Conservation (phyloP, 2,329 filamentous ascomycete genomes). For the Colletotrichum liriopes region DNA sequence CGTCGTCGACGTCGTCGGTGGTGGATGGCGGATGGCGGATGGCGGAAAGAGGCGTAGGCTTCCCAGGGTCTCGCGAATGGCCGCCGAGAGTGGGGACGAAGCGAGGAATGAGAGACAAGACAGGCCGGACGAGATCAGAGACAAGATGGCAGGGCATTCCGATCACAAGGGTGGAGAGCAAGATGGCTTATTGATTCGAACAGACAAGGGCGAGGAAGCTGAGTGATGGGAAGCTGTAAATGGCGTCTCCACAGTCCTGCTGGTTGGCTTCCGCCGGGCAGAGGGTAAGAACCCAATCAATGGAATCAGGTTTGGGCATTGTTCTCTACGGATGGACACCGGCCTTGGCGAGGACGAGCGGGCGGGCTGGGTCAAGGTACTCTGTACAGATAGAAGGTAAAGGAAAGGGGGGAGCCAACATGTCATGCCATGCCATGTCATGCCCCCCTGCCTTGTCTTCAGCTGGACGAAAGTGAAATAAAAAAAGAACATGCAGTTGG, state of each 20-base stretch:
- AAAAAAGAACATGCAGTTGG: background rate
- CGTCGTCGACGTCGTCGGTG: slow-evolving; percentile 3
- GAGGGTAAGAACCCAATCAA: background rate
- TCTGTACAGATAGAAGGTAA: background rate
- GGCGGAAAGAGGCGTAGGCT: slow-evolving; percentile 10
- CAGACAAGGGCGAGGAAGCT: background rate
- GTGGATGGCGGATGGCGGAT: background rate
- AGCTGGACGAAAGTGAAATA: background rate
- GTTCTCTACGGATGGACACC: background rate
- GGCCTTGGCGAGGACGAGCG: background rate
- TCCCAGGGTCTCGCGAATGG: slow-evolving; percentile 1
- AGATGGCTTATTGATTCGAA: background rate
- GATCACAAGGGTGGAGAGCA: slow-evolving; percentile 17
- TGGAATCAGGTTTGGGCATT: background rate
- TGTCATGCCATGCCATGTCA: too few relatives aligned
- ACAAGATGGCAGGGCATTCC: slow-evolving; percentile 40
- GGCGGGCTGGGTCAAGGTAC: background rate
- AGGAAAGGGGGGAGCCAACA: background rate
- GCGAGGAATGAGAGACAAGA: slow-evolving; percentile 36
- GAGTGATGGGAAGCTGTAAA: background rate
- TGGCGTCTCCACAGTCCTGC: background rate
- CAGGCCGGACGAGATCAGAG: slow-evolving; percentile 21
- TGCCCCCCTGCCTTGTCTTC: background rate
- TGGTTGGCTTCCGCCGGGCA: background rate
- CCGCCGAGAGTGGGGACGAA: background rate